Base-by-base conservation (phyloP, 805 yeast genomes). In the Lachancea waltii region DNA sequence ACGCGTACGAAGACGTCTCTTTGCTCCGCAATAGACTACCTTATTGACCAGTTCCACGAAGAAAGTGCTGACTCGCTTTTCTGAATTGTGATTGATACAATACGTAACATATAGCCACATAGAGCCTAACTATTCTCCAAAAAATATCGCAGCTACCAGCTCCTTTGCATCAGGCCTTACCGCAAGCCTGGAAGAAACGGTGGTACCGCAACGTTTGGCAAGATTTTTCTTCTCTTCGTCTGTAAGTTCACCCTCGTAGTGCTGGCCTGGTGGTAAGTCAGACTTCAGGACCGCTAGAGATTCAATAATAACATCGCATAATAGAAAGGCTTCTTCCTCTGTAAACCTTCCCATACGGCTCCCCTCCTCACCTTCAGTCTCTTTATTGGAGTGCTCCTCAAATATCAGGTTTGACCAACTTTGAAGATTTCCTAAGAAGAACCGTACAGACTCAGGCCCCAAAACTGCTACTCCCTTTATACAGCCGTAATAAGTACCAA, bases 401-500 rank as follows among this genome's bases (percentile, higher is more conserved):
- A 81, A 63, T 1, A 82, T 80, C 42, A 75, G 70, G 34, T 66
- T 68, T 11, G 77, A 68, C 98, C 98, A 92, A 41, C 79, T 76
- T 46, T 78, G 73, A 43, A 90, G 62, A 58, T 92, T 92, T 0
- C 96, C 96, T 26, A 90, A 67, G 38, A 92, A 70, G 30, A 90
- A 79, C 48, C 95, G 73, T 25, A 90, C 75, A 7, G 92, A 94
- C 61, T 92, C 97, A 4, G 79, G 68, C 3, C 97, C 98, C 52
- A 92, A 64, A 14, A 81, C 85, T 40, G 76, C 73, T 51, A 92
- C 71, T 5, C 97, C 98, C 34, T 77, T 73, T 21, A 94, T 72
- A 4, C 97, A 81, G 26, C 99, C 99, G 51, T 83, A 92, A 45
- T 87, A 86, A 0, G 97, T 86, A 2, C 95, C 95, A 11, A 81